These are phyloP conservation scores for Alternaria consortialis DNA, from an alignment of 2,329 filamentous ascomycete species.

Conservation along the genomic window DNA sequence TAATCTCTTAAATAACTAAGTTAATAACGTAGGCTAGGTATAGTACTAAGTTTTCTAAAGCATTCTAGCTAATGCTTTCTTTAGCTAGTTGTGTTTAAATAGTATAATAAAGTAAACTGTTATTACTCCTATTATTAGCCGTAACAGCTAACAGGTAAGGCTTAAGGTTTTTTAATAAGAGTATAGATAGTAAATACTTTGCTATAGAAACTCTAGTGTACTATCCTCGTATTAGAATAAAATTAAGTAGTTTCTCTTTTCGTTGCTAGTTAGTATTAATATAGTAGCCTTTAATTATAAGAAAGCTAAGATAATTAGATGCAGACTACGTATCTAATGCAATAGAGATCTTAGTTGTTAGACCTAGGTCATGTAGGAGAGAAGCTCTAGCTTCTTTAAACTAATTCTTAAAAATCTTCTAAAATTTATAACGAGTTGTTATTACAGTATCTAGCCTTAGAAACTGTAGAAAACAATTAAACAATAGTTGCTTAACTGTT, in stretches of 20 bases:
- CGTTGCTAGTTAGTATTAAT: conserved; percentile 10
- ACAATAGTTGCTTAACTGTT: conserved; percentile 6
- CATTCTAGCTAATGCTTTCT: neutral
- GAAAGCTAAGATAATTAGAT: conserved; percentile 15
- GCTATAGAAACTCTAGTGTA: conserved; percentile 5
- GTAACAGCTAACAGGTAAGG: neutral
- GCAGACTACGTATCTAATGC: conserved; percentile 8
- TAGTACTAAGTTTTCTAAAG: conserved; percentile 3
- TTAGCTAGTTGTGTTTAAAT: neutral
- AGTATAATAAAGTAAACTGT: too few species aligned
- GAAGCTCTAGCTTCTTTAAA: neutral
- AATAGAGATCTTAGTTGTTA: conserved; percentile 7
- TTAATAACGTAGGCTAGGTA: conserved; percentile 15
- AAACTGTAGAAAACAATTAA: conserved; percentile 13
- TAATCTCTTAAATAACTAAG: conserved; percentile 6
- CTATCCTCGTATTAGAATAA: conserved; percentile 5
- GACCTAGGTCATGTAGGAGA: neutral
- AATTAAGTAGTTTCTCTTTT: conserved; percentile 12
- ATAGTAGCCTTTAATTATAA: conserved; percentile 15
- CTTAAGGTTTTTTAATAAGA: neutral
- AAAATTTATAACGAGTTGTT: conserved; percentile 17
- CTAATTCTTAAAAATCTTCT: conserved; percentile 1
- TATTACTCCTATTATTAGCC: conserved; percentile 1
- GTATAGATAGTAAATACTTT: neutral
- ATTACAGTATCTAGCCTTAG: conserved; percentile 4